Percentiles rank a stretch among this genome's conserved stretches.
Conservation (phyloP, 306 rosid genomes). For the Notholithocarpus densiflorus region DNA sequence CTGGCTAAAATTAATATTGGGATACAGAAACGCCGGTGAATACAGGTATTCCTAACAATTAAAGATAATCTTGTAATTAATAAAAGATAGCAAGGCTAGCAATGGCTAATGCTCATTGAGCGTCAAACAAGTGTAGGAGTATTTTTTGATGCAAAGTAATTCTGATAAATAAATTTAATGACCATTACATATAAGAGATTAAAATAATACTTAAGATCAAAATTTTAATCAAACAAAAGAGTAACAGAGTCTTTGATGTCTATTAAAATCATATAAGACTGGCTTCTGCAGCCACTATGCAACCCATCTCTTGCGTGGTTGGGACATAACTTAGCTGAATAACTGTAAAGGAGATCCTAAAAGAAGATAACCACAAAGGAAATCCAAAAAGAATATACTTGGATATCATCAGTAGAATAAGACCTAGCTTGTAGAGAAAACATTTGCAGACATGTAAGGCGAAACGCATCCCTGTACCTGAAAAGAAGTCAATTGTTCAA, state of each 20-base stretch:
- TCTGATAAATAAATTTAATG: neutral
- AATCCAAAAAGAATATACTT: neutral
- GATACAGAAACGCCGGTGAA: neutral
- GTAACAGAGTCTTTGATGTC: neutral
- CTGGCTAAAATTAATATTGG: neutral
- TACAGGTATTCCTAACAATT: neutral
- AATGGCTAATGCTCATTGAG: neutral
- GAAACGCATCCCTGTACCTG: constrained; percentile 80
- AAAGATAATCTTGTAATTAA: neutral
- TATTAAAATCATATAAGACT: neutral
- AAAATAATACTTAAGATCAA: neutral
- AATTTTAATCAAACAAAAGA: neutral
- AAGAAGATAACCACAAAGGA: neutral
- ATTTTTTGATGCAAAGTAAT: neutral
- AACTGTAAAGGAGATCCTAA: neutral
- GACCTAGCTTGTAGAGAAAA: constrained; percentile 44
- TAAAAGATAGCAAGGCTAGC: neutral
- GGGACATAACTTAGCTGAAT: neutral
- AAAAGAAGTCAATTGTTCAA: constrained; percentile 14
- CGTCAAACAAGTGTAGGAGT: too few relatives aligned
- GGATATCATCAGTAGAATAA: neutral
- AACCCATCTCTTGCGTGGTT: neutral
- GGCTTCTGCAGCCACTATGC: neutral
- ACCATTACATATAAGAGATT: neutral
- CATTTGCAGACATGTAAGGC: constrained; percentile 64